A percentile compares a stretch with the other conserved stretches of the same genome.
phyloP scores from a whole-genome alignment of 2,329 filamentous ascomycete genomes.

The Calonectria naviculata region DNA sequence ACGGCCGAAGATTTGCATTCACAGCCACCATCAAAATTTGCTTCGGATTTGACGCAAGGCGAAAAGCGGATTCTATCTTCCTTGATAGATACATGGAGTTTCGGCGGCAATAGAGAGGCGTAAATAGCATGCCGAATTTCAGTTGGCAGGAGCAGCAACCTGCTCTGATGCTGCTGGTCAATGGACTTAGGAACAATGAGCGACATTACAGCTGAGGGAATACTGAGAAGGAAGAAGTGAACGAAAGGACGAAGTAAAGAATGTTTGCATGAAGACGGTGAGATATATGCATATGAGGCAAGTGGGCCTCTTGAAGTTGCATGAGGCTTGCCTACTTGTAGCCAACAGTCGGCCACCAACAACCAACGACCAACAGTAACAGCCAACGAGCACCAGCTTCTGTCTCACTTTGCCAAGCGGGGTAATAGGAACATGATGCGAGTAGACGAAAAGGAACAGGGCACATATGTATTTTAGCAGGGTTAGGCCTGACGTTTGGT shows the following conservation, averaged over 20 bases:
- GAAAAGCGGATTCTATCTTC: not conserved
- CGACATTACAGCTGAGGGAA: not conserved
- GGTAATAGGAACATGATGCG: not conserved
- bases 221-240: not conserved
- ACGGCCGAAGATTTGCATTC: not conserved
- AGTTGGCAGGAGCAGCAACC: not conserved
- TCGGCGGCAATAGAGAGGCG: not conserved
- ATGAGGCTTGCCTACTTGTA: not conserved
- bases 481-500: not conserved
- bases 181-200: not conserved
- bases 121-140: not conserved
- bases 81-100: not conserved
- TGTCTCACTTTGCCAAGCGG: not conserved
- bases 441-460: not conserved
- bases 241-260: not conserved
- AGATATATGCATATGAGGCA: no score
- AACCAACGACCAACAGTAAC: not conserved
- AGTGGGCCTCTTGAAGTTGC: no score
- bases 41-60: not conserved
- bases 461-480: not conserved
- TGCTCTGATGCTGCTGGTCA: not conserved
- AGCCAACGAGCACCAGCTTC: not conserved
- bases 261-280: not conserved
- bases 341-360: not conserved
- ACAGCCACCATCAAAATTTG: not conserved